Conservation (phyloP, 2,329 filamentous ascomycete species). For the Cordyceps militaris region DNA sequence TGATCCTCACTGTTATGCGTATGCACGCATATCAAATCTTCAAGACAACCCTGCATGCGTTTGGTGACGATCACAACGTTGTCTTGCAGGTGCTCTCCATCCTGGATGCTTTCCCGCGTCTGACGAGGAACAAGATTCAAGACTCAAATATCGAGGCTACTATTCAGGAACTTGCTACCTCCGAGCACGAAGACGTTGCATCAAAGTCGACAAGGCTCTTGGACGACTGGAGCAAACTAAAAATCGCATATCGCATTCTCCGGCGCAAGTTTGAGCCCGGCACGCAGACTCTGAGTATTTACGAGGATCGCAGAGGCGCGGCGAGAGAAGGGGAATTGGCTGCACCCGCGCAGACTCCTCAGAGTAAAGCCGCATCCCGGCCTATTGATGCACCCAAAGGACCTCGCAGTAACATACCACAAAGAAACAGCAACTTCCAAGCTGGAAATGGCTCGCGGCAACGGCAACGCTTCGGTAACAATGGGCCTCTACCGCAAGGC, state of each 20-base stretch:
- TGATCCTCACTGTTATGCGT: conserved; percentile 80
- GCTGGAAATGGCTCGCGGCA: conserved; percentile 32
- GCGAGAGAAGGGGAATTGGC: conserved; percentile 33
- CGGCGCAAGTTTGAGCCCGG: conserved; percentile 77
- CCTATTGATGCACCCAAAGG: conserved; percentile 49
- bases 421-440: conserved; percentile 47
- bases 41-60: conserved; percentile 77
- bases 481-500: conserved; percentile 62
- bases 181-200: conserved; percentile 68
- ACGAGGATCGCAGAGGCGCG: conserved; percentile 53
- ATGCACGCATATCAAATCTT: conserved; percentile 98
- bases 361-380: conserved; percentile 36
- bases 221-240: conserved; percentile 80
- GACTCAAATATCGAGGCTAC: conserved; percentile 90
- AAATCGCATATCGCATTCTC: conserved; percentile 87
- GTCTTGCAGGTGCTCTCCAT: conserved; percentile 85
- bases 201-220: conserved; percentile 64
- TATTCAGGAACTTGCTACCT: conserved; percentile 59
- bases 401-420: conserved; percentile 52
- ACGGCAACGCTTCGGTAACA: conserved; percentile 37
- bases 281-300: conserved; percentile 47
- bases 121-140: conserved; percentile 94
- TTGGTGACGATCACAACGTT: conserved; percentile 83
- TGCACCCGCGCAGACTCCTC: conserved; percentile 24
- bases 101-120: conserved; percentile 76